These are phyloP conservation scores for Podaxis rugospora DNA, from an alignment of 768 basidiomycete genomes.

Conservation along the genomic window DNA sequence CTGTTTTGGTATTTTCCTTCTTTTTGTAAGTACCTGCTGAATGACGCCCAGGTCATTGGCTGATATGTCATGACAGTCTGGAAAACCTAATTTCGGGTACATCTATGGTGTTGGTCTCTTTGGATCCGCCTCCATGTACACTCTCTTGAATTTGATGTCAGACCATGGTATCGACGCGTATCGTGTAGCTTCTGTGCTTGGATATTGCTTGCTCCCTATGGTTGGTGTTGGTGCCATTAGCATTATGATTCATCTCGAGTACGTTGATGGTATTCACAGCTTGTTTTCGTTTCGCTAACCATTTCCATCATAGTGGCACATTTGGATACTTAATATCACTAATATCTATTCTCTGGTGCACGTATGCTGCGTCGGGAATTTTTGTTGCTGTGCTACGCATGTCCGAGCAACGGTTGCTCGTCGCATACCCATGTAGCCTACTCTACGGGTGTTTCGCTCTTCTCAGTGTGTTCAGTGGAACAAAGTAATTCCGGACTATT, in stretches of 20 bases:
- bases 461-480: constrained; percentile 80
- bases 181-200: constrained; percentile 90
- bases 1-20: constrained; percentile 88
- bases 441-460: constrained; percentile 94
- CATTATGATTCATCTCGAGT: constrained; percentile 87
- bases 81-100: constrained; percentile 97
- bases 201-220: constrained; percentile 96
- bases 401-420: constrained; percentile 91
- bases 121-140: constrained; percentile 88
- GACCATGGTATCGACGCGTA: constrained; percentile 94
- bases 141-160: constrained; percentile 95
- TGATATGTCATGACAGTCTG: constrained; percentile 56
- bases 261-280: constrained; percentile 28
- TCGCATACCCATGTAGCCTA: constrained; percentile 94
- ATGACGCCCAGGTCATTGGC: constrained; percentile 7
- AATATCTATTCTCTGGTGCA: constrained; percentile 92
- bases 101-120: constrained; percentile 98
- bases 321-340: constrained; percentile 83
- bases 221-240: constrained; percentile 89
- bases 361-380: constrained; percentile 91
- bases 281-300: constrained; percentile 1
- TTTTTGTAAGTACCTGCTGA: constrained; percentile 63
- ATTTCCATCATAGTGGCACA: constrained; percentile 50
- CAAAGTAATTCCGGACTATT: background rate
- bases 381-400: constrained; percentile 94